Base-by-base conservation (phyloP, 768 basidiomycete species). In the Calocybe indica region DNA sequence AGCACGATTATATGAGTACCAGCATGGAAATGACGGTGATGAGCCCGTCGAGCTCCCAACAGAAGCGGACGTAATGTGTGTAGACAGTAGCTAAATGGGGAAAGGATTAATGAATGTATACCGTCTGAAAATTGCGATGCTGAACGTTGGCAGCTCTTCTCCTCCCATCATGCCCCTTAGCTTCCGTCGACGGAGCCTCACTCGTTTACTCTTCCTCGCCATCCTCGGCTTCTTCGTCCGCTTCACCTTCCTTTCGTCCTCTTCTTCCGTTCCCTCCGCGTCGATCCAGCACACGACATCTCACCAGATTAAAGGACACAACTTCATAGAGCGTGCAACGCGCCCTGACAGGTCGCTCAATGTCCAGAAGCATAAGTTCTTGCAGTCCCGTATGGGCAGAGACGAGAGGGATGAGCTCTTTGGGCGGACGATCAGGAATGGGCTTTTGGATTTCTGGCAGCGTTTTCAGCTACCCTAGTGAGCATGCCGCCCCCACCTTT, bases 401-500 rank as follows among this genome's bases (percentile, higher is more conserved):
- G 95, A 97, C 58, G 82, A 87, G 55, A 72, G 82, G 40, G 76
- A 80, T 1, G 95, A 96, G 58, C 72, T 97, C 45, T 81, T 98
- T 54, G 77, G 81, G 41, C 75, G 78, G 49, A 70, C 89, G 30
- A 80, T 97, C 49, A 66, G 73, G 43, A 81, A 88, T 58, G 95
- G 95, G 11, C 78, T 85, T 37, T 59, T 72, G 40, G 90, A 97
- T 64, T 97, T 88, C 60, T 99, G 95, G 96, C 81, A 84, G 10
- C 74, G 91, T 29, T 96, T 90, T 63, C 92, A 96, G 60, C 74
- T 85, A 55, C 94, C 95, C 10, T 95, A 91, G 89, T 91, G 58
- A 22, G 22, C 62, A 88, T 75, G 5, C 34, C 30, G 38, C 12
- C 36, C 13, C n/a, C 10, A n/a, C 29, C 29, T 22, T 52, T 37